phyloP scores from a whole-genome alignment of 345 rosid species.

The Eucalyptus marginata region DNA sequence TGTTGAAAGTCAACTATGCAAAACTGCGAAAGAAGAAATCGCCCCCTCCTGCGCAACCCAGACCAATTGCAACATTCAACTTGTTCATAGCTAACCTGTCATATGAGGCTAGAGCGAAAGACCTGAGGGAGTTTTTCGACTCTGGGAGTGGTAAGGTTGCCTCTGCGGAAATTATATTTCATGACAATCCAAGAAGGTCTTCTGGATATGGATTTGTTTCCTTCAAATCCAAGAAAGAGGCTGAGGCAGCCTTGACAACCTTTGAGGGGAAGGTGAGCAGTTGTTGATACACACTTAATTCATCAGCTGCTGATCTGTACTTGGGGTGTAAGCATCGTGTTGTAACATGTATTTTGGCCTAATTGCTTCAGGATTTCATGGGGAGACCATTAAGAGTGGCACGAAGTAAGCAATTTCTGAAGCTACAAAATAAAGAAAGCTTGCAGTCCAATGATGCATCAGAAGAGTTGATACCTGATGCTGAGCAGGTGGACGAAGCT shows the following conservation, averaged over 20 bases:
- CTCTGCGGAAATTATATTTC: slow-evolving; percentile 57
- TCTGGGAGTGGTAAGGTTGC: slow-evolving; percentile 37
- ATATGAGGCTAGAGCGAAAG: slow-evolving; percentile 51
- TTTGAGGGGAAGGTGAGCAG: slow-evolving; percentile 59
- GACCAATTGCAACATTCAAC: slow-evolving; percentile 35
- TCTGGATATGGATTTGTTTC: slow-evolving; percentile 81
- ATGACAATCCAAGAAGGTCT: slow-evolving; percentile 62
- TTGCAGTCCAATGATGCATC: slow-evolving; percentile 25
- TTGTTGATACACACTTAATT: not conserved
- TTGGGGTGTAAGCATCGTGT: not conserved
- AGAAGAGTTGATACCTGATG: slow-evolving; percentile 7
- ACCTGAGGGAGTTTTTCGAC: slow-evolving; percentile 56
- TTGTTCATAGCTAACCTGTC: slow-evolving; percentile 64
- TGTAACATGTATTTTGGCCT: not conserved
- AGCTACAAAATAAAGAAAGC: slow-evolving; percentile 27
- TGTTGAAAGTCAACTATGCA: slow-evolving; percentile 46
- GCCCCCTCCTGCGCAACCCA: slow-evolving; percentile 19
- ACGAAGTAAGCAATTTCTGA: slow-evolving; percentile 66
- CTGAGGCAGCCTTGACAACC: slow-evolving; percentile 46
- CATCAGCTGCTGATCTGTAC: not conserved
- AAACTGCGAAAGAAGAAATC: slow-evolving; percentile 42
- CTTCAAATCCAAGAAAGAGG: slow-evolving; percentile 65
- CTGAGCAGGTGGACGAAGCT: slow-evolving; percentile 10
- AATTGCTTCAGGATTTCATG: slow-evolving; percentile 34
- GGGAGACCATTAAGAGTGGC: slow-evolving; percentile 66